These are phyloP conservation scores for sunflower (Helianthus annuus) DNA, from an alignment of 129 eudicot genomes.

Conservation along the genomic window DNA sequence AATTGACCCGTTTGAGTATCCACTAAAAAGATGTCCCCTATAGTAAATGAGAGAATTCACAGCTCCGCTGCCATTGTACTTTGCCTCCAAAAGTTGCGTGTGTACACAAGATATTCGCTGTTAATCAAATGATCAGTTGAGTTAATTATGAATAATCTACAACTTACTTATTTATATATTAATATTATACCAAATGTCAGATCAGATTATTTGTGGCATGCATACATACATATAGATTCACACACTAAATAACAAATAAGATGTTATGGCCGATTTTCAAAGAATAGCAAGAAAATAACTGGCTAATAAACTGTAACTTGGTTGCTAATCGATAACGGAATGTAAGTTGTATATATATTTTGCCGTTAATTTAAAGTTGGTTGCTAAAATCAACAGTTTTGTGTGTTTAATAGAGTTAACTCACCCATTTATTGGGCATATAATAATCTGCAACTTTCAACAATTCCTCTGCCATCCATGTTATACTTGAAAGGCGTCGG, in stretches of 20 bases:
- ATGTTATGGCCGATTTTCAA: background rate
- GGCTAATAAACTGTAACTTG: background rate
- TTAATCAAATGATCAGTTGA: conserved; percentile 7
- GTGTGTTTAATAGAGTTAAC: conserved; percentile 14
- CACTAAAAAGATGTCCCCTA: conserved; percentile 68
- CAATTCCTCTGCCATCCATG: conserved; percentile 92
- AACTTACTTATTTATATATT: conserved; percentile 56
- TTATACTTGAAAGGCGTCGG: conserved; percentile 65
- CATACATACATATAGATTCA: background rate
- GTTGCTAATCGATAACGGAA: too few species aligned
- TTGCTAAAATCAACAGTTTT: background rate
- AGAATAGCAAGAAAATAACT: background rate
- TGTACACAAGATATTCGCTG: conserved; percentile 91
- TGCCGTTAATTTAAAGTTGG: background rate
- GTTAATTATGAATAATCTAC: background rate
- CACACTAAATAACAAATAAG: background rate
- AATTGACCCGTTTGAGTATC: conserved; percentile 77
- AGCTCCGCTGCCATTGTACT: conserved; percentile 58
- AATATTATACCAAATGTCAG: too few species aligned
- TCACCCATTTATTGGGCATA: conserved; percentile 91
- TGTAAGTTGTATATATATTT: too few species aligned
- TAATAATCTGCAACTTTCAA: conserved; percentile 78
- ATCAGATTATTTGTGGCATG: too few species aligned
- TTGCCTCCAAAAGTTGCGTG: conserved; percentile 70
- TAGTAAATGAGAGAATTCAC: conserved; percentile 77